Evolutionary conservation across 176 grass and related monocot species (phyloP).

Genomic region (Ensete glaucum): DNA sequence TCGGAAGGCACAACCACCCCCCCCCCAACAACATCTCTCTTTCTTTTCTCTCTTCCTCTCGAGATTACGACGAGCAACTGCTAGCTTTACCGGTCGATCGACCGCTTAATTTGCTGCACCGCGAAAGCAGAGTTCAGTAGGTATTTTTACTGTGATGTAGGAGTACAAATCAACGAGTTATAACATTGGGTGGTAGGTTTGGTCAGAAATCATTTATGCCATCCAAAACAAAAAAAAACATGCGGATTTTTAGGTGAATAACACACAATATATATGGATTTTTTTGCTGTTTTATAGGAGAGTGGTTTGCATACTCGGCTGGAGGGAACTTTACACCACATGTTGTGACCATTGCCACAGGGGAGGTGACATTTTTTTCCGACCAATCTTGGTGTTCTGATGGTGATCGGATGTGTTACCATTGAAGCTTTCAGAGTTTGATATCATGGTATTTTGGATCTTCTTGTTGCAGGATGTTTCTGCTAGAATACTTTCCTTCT

Average conservation of each 20-base stretch:
- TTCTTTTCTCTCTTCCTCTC: neutral
- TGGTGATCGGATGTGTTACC: no score
- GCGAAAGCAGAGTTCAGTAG: no score
- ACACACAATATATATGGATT: neutral
- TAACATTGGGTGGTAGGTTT: neutral
- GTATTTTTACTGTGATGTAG: no score
- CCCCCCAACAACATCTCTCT: neutral
- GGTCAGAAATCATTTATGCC: neutral
- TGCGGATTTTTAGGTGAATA: neutral
- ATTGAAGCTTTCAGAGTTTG: neutral
- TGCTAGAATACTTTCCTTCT: slow-evolving; percentile 76
- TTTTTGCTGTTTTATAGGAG: slow-evolving; percentile 29
- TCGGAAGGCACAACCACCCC: neutral
- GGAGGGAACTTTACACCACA: slow-evolving; percentile 96
- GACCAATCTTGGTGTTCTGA: neutral
- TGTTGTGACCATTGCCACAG: slow-evolving; percentile 67
- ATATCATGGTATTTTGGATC: neutral
- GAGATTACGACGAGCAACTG: no score
- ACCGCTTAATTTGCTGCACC: no score
- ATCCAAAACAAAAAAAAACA: neutral
- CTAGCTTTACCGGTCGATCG: no score
- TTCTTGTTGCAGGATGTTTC: slow-evolving; percentile 50
- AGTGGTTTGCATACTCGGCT: slow-evolving; percentile 79
- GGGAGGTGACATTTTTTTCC: slow-evolving; percentile 46
- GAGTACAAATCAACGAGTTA: no score